These are phyloP conservation scores for Vickermania ingenoplastis DNA, from an alignment of 208 protist genomes.

Conservation along the genomic window DNA sequence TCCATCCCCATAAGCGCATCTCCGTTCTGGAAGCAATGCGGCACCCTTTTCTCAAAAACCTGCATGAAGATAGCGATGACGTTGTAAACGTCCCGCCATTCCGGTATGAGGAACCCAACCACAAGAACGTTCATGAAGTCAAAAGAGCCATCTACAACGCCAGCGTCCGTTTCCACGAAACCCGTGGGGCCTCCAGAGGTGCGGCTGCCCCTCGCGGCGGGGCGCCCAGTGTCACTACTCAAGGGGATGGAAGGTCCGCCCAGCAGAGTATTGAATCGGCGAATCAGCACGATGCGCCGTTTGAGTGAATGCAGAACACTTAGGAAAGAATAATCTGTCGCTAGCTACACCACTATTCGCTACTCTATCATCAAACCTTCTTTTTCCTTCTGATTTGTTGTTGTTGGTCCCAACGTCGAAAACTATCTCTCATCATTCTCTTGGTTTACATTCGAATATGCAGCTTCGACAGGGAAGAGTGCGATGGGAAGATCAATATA, in stretches of 20 bases:
- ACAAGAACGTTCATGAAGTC: conserved; percentile 67
- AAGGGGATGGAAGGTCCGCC: conserved; percentile 60
- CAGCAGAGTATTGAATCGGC: conserved; percentile 68
- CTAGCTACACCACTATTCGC: no score
- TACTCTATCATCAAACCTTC: no score
- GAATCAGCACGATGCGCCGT: conserved; percentile 4
- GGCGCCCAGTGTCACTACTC: conserved; percentile 31
- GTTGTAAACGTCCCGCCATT: conserved; percentile 41
- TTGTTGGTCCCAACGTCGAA: no score
- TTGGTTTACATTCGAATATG: no score
- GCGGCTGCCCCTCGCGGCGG: background rate
- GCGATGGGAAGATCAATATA: no score
- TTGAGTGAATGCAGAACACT: no score
- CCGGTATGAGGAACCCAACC: conserved; percentile 67
- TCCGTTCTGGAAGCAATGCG: conserved; percentile 85
- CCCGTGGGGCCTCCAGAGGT: background rate
- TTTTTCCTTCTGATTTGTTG: no score
- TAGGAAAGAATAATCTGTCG: no score
- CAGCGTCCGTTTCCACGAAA: conserved; percentile 58
- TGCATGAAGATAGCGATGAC: conserved; percentile 83
- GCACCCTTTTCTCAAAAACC: conserved; percentile 75
- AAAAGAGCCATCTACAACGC: conserved; percentile 82
- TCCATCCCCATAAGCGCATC: conserved; percentile 88
- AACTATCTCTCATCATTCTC: no score
- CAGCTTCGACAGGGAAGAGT: no score